phyloP scores from a whole-genome alignment of 1,284 basidiomycete genomes.

The Meripilus lineatus region DNA sequence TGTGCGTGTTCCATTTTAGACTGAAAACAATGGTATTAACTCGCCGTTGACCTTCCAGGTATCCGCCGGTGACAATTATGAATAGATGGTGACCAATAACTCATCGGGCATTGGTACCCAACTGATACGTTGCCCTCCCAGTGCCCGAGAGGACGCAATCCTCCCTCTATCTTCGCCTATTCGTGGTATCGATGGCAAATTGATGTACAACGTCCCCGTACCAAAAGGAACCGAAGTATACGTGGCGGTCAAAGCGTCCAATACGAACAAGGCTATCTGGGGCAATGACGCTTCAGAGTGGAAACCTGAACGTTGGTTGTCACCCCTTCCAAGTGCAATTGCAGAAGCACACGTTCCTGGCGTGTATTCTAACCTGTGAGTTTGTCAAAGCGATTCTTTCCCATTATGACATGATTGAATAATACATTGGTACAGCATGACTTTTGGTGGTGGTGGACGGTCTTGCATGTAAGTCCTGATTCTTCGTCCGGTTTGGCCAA shows the following conservation, averaged over 20 bases:
- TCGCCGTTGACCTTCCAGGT: conserved; percentile 2
- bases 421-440: conserved; percentile 9
- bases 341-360: conserved; percentile 12
- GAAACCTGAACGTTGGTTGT: conserved; percentile 28
- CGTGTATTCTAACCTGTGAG: conserved; percentile 14
- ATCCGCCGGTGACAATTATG: conserved; percentile 9
- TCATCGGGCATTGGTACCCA: too few species aligned
- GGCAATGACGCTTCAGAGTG: conserved; percentile 49
- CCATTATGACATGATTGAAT: background rate
- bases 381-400: background rate
- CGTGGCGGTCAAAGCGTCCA: conserved; percentile 41
- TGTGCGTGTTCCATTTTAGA: conserved; percentile 11
- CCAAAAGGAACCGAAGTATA: conserved; percentile 41
- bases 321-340: conserved; percentile 10
- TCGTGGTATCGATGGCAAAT: conserved; percentile 12
- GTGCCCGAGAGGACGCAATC: conserved; percentile 16
- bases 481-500: background rate
- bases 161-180: conserved; percentile 18
- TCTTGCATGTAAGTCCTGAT: conserved; percentile 11
- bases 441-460: conserved; percentile 11
- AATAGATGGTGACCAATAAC: conserved; percentile 9
- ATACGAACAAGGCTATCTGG: conserved; percentile 43
- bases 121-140: background rate
- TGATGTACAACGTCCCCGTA: conserved; percentile 33
- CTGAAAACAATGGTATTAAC: background rate